Evolutionary conservation across 176 grass and related monocot genomes (phyloP).

Genomic region (Lolium multiflorum): DNA sequence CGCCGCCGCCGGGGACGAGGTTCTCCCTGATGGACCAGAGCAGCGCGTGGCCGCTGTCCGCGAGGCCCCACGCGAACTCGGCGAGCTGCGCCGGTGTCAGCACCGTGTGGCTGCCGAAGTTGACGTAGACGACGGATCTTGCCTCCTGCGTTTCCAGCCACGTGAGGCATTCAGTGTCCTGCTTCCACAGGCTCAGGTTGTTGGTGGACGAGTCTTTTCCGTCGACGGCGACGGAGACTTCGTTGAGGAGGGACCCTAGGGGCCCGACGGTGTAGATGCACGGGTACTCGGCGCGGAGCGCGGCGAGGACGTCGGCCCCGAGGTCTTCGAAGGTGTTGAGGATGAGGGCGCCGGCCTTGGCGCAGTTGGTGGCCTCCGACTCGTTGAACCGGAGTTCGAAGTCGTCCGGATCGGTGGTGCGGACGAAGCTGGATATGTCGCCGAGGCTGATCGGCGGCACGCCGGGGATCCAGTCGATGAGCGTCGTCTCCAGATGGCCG

Average conservation of each 20-base stretch:
- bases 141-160: neutral
- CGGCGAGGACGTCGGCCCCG: neutral
- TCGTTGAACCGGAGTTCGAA: neutral
- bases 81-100: neutral
- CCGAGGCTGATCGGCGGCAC: conserved; percentile 1
- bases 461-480: neutral
- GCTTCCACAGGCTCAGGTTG: neutral
- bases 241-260: neutral
- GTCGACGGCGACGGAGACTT: neutral
- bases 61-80: neutral
- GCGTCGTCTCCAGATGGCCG: neutral
- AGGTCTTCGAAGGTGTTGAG: neutral
- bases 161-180: neutral
- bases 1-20: neutral
- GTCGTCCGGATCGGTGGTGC: neutral
- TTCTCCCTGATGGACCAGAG: neutral
- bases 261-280: neutral
- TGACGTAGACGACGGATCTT: conserved; percentile 73
- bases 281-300: neutral
- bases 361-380: neutral
- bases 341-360: neutral
- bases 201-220: neutral
- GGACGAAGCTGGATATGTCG: neutral
- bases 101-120: conserved; percentile 68
- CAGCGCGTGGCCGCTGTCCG: neutral